phyloP scores from a whole-genome alignment of 257 asterid genomes.

The Perilla frutescens region DNA sequence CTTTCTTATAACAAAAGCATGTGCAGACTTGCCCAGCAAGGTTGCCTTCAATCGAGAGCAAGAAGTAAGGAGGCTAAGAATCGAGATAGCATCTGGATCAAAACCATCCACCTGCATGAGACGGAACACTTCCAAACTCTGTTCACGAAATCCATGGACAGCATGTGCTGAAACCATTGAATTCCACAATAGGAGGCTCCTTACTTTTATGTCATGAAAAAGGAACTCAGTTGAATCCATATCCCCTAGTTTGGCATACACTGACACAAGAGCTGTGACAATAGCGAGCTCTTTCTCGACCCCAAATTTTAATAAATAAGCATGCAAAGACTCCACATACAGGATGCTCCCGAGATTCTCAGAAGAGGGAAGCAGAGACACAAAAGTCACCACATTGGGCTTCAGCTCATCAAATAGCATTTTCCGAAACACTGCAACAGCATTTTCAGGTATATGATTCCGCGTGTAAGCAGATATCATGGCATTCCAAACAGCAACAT shows the following conservation, averaged over 20 bases:
- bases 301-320: constrained; percentile 51
- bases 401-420: constrained; percentile 44
- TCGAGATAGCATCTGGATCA: constrained; percentile 58
- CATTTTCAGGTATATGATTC: constrained; percentile 41
- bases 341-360: constrained; percentile 41
- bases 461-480: constrained; percentile 57
- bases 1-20: constrained; percentile 54
- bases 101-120: constrained; percentile 64
- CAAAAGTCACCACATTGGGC: constrained; percentile 62
- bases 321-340: constrained; percentile 54
- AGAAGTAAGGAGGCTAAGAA: constrained; percentile 55
- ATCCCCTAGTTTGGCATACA: constrained; percentile 58
- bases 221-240: constrained; percentile 56
- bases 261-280: constrained; percentile 57
- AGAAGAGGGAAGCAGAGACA: constrained; percentile 61
- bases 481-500: constrained; percentile 59
- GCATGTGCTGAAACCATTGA: constrained; percentile 66
- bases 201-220: constrained; percentile 36
- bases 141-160: constrained; percentile 41
- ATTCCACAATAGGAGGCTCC: constrained; percentile 58
- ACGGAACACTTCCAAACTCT: constrained; percentile 48
- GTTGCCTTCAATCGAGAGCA: constrained; percentile 54
- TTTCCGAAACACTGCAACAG: constrained; percentile 43
- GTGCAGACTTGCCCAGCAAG: constrained; percentile 63
- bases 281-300: constrained; percentile 53